Evolutionary conservation across 192 early-diverging fungal genomes (phyloP).

Genomic region (Diversispora epigaea): DNA sequence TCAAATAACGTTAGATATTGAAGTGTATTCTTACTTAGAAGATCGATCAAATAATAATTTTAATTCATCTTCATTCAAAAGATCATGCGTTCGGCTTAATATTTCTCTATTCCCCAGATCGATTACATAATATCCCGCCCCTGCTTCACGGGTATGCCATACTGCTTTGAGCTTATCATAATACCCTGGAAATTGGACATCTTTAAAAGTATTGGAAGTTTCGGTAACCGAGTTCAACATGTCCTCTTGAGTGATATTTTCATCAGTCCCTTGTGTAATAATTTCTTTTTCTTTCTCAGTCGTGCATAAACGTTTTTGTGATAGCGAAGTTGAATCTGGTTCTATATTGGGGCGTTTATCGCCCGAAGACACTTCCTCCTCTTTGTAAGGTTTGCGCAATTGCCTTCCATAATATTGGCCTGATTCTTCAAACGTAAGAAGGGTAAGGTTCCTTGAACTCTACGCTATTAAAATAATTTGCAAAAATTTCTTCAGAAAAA

Average conservation of each 20-base stretch:
- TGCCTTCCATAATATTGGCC: slow-evolving; percentile 7
- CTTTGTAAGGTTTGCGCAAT: slow-evolving; percentile 16
- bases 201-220: neutral
- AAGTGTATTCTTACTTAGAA: neutral
- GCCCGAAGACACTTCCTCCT: neutral
- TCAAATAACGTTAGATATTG: slow-evolving; percentile 3
- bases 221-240: neutral
- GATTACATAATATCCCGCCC: neutral
- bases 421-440: slow-evolving; percentile 9
- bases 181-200: neutral
- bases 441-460: slow-evolving; percentile 11
- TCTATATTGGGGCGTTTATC: no score
- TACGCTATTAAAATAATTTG: neutral
- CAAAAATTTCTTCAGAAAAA: neutral
- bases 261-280: neutral
- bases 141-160: neutral
- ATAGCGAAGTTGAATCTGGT: no score
- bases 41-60: neutral
- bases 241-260: neutral
- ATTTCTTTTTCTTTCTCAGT: no score
- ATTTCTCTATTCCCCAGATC: neutral
- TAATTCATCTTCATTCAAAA: neutral
- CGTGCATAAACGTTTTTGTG: no score
- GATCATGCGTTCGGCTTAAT: neutral
- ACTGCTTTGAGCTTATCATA: neutral